A percentile compares a stretch with the other conserved stretches of the same genome.
These are phyloP conservation scores for Curvularia verruculosa DNA, from an alignment of 2,329 filamentous ascomycete genomes.

Conservation along the genomic window DNA sequence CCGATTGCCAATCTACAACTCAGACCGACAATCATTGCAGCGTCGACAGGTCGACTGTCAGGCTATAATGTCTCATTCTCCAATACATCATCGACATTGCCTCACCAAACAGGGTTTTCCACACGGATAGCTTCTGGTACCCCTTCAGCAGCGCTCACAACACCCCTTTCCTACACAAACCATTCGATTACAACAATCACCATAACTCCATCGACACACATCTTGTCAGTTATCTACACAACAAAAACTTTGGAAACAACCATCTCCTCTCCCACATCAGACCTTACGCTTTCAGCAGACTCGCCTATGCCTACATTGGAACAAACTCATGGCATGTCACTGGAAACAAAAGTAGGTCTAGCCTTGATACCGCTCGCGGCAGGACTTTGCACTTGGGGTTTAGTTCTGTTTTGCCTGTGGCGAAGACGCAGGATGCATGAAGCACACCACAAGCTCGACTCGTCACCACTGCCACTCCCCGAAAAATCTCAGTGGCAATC, in stretches of 20 bases:
- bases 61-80: neutral
- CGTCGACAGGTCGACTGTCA: neutral
- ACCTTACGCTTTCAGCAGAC: neutral
- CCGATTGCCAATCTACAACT: neutral
- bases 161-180: neutral
- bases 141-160: neutral
- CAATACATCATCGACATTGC: neutral
- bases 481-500: slow-evolving; percentile 22
- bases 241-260: neutral
- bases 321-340: slow-evolving; percentile 8
- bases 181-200: neutral
- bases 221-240: neutral
- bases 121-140: slow-evolving; percentile 1
- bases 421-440: slow-evolving; percentile 17
- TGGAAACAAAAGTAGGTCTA: slow-evolving; percentile 30
- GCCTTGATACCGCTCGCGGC: slow-evolving; percentile 33
- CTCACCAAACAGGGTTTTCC: neutral
- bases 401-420: slow-evolving; percentile 26
- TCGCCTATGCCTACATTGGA: neutral
- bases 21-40: neutral
- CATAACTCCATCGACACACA: neutral
- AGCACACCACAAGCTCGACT: slow-evolving; percentile 1
- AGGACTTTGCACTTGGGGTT: slow-evolving; percentile 19
- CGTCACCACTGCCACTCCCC: slow-evolving; percentile 14
- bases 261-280: neutral